Conservation (phyloP, 1,284 basidiomycete genomes). For the Cutaneotrichosporon sp. region DNA sequence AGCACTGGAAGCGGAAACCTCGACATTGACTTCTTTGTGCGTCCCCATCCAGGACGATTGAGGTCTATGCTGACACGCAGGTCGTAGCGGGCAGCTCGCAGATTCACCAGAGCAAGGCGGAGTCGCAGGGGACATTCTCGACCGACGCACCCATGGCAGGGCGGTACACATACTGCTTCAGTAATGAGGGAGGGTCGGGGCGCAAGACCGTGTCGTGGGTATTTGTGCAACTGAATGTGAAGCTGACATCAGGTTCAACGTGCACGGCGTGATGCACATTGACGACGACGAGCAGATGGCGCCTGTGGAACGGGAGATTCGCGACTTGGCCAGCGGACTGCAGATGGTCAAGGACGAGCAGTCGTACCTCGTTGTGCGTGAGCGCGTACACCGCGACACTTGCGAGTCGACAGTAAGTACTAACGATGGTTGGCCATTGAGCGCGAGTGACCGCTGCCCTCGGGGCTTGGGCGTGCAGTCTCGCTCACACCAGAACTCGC, state of each 20-base stretch:
- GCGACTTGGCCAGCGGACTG: constrained; percentile 75
- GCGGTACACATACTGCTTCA: constrained; percentile 93
- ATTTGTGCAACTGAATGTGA: neutral
- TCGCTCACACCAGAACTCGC: constrained; percentile 58
- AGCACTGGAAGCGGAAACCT: constrained; percentile 75
- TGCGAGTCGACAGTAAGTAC: constrained; percentile 36
- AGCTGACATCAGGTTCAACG: constrained; percentile 73
- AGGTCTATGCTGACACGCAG: constrained; percentile 49
- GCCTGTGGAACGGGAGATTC: constrained; percentile 93
- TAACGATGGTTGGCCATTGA: too few relatives aligned
- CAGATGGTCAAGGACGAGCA: constrained; percentile 96
- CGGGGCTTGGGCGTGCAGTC: too few relatives aligned
- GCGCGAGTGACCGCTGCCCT: too few relatives aligned
- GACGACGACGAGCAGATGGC: constrained; percentile 58
- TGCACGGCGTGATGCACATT: constrained; percentile 84
- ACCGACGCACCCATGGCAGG: constrained; percentile 84
- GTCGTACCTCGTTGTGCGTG: constrained; percentile 94
- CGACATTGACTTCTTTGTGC: constrained; percentile 93
- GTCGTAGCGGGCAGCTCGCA: constrained; percentile 64
- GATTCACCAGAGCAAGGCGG: constrained; percentile 72
- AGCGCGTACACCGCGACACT: constrained; percentile 84
- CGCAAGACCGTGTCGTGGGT: constrained; percentile 88
- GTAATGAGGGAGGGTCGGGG: constrained; percentile 92
- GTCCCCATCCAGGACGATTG: constrained; percentile 24
- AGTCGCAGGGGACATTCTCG: constrained; percentile 83